Percentiles rank a stretch among this genome's conserved stretches.
These are phyloP conservation scores for Hansenula lynferdii DNA, from an alignment of 1,139 yeast species.

Conservation along the genomic window DNA sequence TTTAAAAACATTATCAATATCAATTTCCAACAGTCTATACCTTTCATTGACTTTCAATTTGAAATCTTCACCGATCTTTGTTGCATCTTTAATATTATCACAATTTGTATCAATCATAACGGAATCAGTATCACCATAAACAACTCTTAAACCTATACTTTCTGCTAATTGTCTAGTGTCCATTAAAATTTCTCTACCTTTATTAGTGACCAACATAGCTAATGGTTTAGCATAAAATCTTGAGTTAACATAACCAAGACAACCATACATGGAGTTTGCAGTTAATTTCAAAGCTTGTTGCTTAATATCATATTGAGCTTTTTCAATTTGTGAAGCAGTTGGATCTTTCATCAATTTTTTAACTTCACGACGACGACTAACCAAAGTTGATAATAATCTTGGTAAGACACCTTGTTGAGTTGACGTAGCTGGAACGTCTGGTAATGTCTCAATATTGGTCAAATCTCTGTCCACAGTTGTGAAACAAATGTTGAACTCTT, in stretches of 20 bases:
- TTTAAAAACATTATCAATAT: constrained; percentile 89
- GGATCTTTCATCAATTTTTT: constrained; percentile 81
- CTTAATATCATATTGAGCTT: constrained; percentile 85
- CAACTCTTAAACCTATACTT: constrained; percentile 73
- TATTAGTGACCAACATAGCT: constrained; percentile 92
- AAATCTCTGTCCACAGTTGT: constrained; percentile 83
- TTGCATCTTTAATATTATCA: constrained; percentile 63
- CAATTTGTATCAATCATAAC: constrained; percentile 97
- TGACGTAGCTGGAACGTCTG: constrained; percentile 61
- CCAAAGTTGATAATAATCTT: constrained; percentile 73
- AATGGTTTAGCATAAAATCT: constrained; percentile 94
- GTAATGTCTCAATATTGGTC: constrained; percentile 62
- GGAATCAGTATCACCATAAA: constrained; percentile 98
- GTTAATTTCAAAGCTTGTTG: constrained; percentile 96
- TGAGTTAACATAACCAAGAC: constrained; percentile 89
- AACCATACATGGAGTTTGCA: constrained; percentile 99
- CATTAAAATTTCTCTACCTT: constrained; percentile 94
- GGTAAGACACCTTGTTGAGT: constrained; percentile 81
- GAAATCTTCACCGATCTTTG: constrained; percentile 80
- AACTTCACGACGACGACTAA: constrained; percentile 89
- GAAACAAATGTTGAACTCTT: constrained; percentile 94
- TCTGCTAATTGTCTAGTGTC: constrained; percentile 94
- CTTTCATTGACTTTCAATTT: constrained; percentile 84
- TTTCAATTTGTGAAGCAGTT: constrained; percentile 54
- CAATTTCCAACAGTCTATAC: constrained; percentile 84